Percentiles rank a stretch among this genome's conserved stretches.
phyloP scores from a whole-genome alignment of 768 basidiomycete genomes.

The Russula brevipes region DNA sequence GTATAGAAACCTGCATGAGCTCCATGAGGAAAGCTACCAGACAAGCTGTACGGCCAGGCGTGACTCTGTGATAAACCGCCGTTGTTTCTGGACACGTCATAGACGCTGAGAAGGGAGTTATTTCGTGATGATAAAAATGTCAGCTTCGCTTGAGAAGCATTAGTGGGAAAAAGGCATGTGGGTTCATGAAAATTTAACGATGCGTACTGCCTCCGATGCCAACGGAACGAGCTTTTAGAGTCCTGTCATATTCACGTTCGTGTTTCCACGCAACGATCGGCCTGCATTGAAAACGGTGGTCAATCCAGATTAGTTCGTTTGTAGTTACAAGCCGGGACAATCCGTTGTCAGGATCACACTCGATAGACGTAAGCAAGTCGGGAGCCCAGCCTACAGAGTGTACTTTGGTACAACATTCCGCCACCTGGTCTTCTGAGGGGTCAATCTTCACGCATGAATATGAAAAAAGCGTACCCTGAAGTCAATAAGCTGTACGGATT shows the following conservation, averaged over 20 bases:
- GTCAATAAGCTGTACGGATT: slow-evolving; percentile 44
- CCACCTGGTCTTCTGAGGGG: slow-evolving; percentile 1
- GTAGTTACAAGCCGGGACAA: slow-evolving; percentile 57
- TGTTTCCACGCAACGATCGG: slow-evolving; percentile 63
- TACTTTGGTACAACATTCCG: slow-evolving; percentile 25
- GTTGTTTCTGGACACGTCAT: slow-evolving; percentile 48
- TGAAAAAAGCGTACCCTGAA: slow-evolving; percentile 43
- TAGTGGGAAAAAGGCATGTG: not conserved
- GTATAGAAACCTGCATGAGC: slow-evolving; percentile 34
- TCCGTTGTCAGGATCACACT: slow-evolving; percentile 39
- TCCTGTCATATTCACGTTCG: slow-evolving; percentile 53
- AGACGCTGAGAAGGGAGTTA: slow-evolving; percentile 56
- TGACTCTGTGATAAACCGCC: slow-evolving; percentile 43
- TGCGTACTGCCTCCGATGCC: slow-evolving; percentile 33
- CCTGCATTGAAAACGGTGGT: slow-evolving; percentile 50
- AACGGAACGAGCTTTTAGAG: slow-evolving; percentile 43
- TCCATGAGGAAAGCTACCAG: slow-evolving; percentile 30
- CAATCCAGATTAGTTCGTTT: slow-evolving; percentile 62
- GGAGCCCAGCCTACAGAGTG: slow-evolving; percentile 34
- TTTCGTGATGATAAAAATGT: slow-evolving; percentile 57
- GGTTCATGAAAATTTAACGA: not conserved
- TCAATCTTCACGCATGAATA: not conserved
- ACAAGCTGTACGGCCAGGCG: slow-evolving; percentile 43
- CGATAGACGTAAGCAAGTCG: slow-evolving; percentile 51
- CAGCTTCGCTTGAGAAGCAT: slow-evolving; percentile 37